These are phyloP conservation scores for Stachybotrys chlorohalonatus DNA, from an alignment of 2,329 filamentous ascomycete genomes.

Conservation along the genomic window DNA sequence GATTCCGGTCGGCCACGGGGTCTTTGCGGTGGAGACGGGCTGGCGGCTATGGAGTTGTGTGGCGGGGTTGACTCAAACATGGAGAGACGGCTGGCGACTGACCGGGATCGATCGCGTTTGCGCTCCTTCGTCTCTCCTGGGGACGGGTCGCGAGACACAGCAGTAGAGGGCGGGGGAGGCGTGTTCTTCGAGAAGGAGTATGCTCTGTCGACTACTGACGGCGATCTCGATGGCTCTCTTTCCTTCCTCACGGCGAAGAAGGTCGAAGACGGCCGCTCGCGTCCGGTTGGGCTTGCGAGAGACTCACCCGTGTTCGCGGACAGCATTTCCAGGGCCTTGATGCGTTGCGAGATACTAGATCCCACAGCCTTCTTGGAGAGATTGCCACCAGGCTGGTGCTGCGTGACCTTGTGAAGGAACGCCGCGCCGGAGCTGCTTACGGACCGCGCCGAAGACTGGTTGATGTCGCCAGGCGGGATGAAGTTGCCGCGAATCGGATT, in stretches of 20 bases:
- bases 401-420: slow-evolving; percentile 44
- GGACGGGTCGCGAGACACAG: slow-evolving; percentile 31
- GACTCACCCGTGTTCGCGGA: slow-evolving; percentile 30
- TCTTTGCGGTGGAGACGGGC: slow-evolving; percentile 16
- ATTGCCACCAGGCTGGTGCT: slow-evolving; percentile 38
- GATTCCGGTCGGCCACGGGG: slow-evolving; percentile 56
- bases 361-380: slow-evolving; percentile 68
- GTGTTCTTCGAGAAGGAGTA: slow-evolving; percentile 25
- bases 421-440: slow-evolving; percentile 50
- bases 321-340: slow-evolving; percentile 84
- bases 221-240: slow-evolving; percentile 33
- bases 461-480: slow-evolving; percentile 34
- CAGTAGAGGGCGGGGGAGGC: slow-evolving; percentile 25
- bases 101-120: slow-evolving; percentile 39
- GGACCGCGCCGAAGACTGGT: slow-evolving; percentile 39
- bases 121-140: slow-evolving; percentile 29
- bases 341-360: slow-evolving; percentile 85
- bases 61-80: slow-evolving; percentile 37
- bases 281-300: slow-evolving; percentile 8
- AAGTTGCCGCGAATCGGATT: slow-evolving; percentile 34
- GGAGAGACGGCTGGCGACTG: slow-evolving; percentile 45
- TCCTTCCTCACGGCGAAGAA: slow-evolving; percentile 51
- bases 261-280: slow-evolving; percentile 39
- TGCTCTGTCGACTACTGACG: slow-evolving; percentile 35
- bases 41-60: slow-evolving; percentile 11